These are phyloP conservation scores for Oehlia diaphana DNA, from an alignment of 192 early-diverging fungal species.

Conservation along the genomic window DNA sequence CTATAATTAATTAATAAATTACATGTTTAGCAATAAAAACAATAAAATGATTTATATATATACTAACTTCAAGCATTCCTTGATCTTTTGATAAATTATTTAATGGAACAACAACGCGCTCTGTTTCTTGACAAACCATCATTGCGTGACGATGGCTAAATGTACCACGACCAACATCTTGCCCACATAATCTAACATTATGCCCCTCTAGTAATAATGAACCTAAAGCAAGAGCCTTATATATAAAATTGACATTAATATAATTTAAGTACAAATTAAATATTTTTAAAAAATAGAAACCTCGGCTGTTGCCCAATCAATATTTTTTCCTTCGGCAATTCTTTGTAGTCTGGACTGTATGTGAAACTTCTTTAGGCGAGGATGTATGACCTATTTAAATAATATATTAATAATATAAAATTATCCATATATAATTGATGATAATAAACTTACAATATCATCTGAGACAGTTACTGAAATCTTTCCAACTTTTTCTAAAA, in stretches of 20 bases:
- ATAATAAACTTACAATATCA: conserved; percentile 48
- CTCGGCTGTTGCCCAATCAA: conserved; percentile 98
- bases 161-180: conserved; percentile 97
- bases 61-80: conserved; percentile 41
- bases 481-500: conserved; percentile 69
- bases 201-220: conserved; percentile 80
- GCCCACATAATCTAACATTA: conserved; percentile 92
- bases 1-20: conserved; percentile 52
- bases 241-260: not conserved
- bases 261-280: not conserved
- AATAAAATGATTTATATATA: not conserved
- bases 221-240: conserved; percentile 76
- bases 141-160: conserved; percentile 97
- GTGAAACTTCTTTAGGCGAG: conserved; percentile 88
- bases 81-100: conserved; percentile 58
- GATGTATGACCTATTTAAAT: conserved; percentile 58
- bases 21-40: too few relatives aligned
- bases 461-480: conserved; percentile 73
- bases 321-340: conserved; percentile 60
- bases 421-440: not conserved
- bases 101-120: conserved; percentile 82
- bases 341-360: conserved; percentile 78
- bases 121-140: conserved; percentile 91
- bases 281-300: conserved; percentile 23
- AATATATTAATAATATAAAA: not conserved